phyloP scores from a whole-genome alignment of 768 basidiomycete genomes.

The Coprinopsis marcescibilis region DNA sequence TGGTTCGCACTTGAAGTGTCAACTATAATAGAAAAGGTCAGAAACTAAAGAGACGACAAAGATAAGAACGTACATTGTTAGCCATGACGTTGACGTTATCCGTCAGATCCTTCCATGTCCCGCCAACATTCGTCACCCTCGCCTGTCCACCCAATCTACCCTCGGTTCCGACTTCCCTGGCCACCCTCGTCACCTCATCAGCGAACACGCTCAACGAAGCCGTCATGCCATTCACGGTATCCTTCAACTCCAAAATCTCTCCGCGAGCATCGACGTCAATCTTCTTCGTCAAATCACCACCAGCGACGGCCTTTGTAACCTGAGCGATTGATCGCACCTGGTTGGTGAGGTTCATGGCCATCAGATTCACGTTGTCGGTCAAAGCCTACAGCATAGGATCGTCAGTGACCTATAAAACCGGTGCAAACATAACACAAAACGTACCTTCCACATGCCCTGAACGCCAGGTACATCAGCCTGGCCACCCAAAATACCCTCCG shows the following conservation, averaged over 20 bases:
- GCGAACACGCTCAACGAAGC: conserved; percentile 81
- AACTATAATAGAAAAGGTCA: conserved; percentile 39
- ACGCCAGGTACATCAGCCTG: conserved; percentile 91
- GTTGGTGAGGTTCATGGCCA: conserved; percentile 88
- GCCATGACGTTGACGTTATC: conserved; percentile 98
- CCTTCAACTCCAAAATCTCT: conserved; percentile 85
- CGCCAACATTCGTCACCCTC: conserved; percentile 87
- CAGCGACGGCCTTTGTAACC: conserved; percentile 93
- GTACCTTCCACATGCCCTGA: conserved; percentile 90
- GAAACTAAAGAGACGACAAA: neutral
- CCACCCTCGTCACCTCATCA: conserved; percentile 77
- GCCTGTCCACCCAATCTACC: conserved; percentile 94
- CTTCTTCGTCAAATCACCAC: conserved; percentile 89
- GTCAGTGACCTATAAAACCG: neutral
- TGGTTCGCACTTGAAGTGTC: conserved; percentile 89
- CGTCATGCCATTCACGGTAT: conserved; percentile 96
- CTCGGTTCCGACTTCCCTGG: conserved; percentile 95
- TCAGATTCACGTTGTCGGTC: conserved; percentile 81
- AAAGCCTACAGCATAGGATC: conserved; percentile 29
- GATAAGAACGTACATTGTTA: conserved; percentile 56
- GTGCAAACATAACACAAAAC: neutral
- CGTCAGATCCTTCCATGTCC: conserved; percentile 96
- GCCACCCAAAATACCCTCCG: conserved; percentile 89
- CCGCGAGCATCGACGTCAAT: conserved; percentile 89
- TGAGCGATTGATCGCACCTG: conserved; percentile 84